phyloP scores from a whole-genome alignment of 768 basidiomycete genomes.

The Phylloporus rhodoxanthus region DNA sequence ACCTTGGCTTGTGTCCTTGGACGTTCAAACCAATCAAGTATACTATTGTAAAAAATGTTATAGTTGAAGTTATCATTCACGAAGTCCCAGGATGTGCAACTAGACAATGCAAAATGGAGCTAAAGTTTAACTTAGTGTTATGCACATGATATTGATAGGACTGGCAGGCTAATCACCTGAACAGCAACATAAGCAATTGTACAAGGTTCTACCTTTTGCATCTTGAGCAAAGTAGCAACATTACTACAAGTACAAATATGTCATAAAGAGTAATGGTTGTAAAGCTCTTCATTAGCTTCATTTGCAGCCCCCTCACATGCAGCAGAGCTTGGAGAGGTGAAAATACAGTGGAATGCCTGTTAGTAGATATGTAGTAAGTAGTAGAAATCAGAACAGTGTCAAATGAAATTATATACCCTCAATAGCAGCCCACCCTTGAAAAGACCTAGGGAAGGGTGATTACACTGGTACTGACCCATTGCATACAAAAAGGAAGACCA shows the following conservation, averaged over 20 bases:
- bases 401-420: background rate
- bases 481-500: slow-evolving; percentile 8
- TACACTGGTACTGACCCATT: background rate
- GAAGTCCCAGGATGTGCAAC: slow-evolving; percentile 1
- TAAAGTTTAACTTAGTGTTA: background rate
- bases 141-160: background rate
- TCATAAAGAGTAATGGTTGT: background rate
- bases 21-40: slow-evolving; percentile 14
- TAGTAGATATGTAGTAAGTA: no score
- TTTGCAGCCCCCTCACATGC: background rate
- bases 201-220: slow-evolving; percentile 14
- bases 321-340: slow-evolving; percentile 1
- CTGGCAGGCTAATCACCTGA: slow-evolving; percentile 14
- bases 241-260: background rate
- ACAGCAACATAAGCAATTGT: slow-evolving; percentile 22
- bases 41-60: slow-evolving; percentile 10
- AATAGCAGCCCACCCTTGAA: slow-evolving; percentile 2
- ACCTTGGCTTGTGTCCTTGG: background rate
- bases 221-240: slow-evolving; percentile 4
- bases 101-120: slow-evolving; percentile 15
- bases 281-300: background rate
- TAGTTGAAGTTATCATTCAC: slow-evolving; percentile 7
- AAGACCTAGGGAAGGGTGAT: background rate
- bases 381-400: background rate
- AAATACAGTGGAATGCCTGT: slow-evolving; percentile 17